Conservation (phyloP, 2,329 filamentous ascomycete species). For the Trichoderma pleuroti region DNA sequence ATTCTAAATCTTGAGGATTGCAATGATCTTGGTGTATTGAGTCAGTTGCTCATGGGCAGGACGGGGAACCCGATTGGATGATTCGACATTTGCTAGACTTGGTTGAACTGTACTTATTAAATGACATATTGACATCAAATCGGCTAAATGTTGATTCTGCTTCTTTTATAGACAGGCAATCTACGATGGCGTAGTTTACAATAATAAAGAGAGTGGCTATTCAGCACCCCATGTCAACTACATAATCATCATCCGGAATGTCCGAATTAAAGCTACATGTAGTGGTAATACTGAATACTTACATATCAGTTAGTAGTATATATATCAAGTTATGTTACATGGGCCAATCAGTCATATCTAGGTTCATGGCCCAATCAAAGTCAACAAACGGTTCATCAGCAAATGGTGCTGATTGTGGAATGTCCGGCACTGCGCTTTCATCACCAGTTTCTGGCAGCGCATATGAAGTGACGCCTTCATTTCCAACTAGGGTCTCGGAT, state of each 20-base stretch:
- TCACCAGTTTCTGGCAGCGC: neutral
- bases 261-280: neutral
- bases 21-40: slow-evolving; percentile 3
- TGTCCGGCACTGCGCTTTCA: neutral
- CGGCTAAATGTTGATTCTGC: neutral
- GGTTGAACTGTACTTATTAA: neutral
- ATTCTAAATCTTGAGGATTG: slow-evolving; percentile 29
- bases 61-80: slow-evolving; percentile 4
- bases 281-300: neutral
- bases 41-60: neutral
- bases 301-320: neutral
- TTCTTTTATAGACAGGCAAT: neutral
- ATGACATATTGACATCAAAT: neutral
- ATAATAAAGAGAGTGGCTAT: neutral
- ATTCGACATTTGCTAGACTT: neutral
- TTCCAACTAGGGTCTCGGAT: neutral
- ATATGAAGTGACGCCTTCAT: neutral
- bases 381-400: slow-evolving; percentile 9
- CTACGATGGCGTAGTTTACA: neutral
- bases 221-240: neutral
- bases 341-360: slow-evolving; percentile 4
- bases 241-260: neutral
- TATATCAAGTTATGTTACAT: neutral
- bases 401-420: neutral
- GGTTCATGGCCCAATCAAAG: slow-evolving; percentile 5